Evolutionary conservation across 148 eudicot genomes (phyloP), one percentile per base, ranked within the genome.

Genomic region (Rhododendron griersonianum): DNA sequence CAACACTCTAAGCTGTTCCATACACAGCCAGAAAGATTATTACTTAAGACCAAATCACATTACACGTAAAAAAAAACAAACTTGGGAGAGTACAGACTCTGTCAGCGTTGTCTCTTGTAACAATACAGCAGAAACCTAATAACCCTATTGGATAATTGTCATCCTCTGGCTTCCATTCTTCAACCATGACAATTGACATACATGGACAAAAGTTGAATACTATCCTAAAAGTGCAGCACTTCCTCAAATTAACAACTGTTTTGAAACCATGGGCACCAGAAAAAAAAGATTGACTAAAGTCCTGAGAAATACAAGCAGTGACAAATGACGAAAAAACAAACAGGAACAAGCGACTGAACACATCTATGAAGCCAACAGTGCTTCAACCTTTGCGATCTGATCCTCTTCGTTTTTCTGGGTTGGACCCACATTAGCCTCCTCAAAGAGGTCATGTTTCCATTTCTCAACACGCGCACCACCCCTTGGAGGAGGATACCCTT

Each of bases 361-460:
- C 7, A 15, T 7, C 84, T 92, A 96, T 55, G 92, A 89, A 74
- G 98, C 89, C 69, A 96, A 87, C 8, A 96, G 90, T 9, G 99
- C 98, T 92, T 96, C 99, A 76, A 93, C 94, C 87, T 95, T 96
- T 18, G 98, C 96, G 76, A 95, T 90, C 53, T 93, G 95, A 85
- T 96, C 98, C 86, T 96, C 98, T 81, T 95, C 98, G 1, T 88
- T 93, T 87, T 95, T 95, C 78, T 92, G 86, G 28, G 88, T 77
- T 25, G 98, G 95, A 61, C 95, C 94, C 69, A 47, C 83, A 76
- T 93, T 93, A 25, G 95, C 92, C 91, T 95, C 98, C 45, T 95
- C 92, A 80, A 83, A 96, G 87, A 96, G 86, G 86, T 96, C 99
- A 85, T 96, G 99, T 87, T 95, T 96, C 99, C 99, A 96, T 87